phyloP scores from a whole-genome alignment of 371 early-diverging fungal genomes.

The Paraphysoderma sedebokerense region DNA sequence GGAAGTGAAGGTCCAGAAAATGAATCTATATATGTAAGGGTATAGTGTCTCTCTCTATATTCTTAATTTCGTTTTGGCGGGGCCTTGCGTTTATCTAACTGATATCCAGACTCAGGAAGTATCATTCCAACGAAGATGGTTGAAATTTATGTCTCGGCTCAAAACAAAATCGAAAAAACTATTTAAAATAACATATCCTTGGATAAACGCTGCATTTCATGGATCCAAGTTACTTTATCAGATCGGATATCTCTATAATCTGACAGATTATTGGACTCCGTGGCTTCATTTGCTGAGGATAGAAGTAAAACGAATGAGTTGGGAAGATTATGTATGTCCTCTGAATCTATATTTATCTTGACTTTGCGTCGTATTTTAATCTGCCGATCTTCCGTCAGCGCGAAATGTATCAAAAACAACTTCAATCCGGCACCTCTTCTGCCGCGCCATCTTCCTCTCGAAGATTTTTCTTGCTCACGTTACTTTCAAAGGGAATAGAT shows the following conservation, averaged over 20 bases:
- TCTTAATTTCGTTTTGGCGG: too few relatives aligned
- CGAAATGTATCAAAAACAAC: slow-evolving; percentile 11
- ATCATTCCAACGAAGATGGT: not conserved
- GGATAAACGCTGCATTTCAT: slow-evolving; percentile 41
- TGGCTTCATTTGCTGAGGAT: slow-evolving; percentile 57
- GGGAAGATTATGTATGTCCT: slow-evolving; percentile 57
- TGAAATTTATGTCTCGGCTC: not conserved
- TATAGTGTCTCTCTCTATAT: too few relatives aligned
- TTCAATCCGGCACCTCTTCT: slow-evolving; percentile 4
- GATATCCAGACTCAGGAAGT: not conserved
- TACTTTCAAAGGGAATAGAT: slow-evolving; percentile 40
- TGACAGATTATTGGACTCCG: slow-evolving; percentile 59
- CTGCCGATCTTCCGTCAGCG: too few relatives aligned
- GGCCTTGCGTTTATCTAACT: too few relatives aligned
- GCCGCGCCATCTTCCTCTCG: not conserved
- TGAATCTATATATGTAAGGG: too few relatives aligned
- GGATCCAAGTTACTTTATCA: slow-evolving; percentile 41
- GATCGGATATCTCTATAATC: slow-evolving; percentile 62
- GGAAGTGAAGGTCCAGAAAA: slow-evolving; percentile 8
- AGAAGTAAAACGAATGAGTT: slow-evolving; percentile 55
- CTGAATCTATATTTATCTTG: too few relatives aligned
- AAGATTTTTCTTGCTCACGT: slow-evolving; percentile 4
- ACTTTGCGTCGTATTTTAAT: too few relatives aligned
- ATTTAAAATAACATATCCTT: slow-evolving; percentile 48
- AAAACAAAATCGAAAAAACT: slow-evolving; percentile 17